Conservation (phyloP, 441 rosid species). For the Brassica hybrid region DNA sequence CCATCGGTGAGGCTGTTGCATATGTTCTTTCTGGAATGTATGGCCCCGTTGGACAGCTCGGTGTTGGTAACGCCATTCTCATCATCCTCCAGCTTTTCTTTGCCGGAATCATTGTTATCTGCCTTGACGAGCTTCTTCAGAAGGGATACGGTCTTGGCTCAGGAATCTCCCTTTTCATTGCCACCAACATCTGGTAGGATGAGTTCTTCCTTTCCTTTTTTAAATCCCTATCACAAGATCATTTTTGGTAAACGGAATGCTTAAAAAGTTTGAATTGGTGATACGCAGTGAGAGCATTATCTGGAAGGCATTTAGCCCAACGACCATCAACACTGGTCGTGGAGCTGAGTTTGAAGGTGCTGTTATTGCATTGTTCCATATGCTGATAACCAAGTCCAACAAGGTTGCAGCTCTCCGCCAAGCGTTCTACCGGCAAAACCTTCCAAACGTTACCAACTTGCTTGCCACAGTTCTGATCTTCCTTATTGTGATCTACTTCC, state of each 20-base stretch:
- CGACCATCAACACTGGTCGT: slow-evolving; percentile 2
- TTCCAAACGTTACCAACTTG: neutral
- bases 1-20: neutral
- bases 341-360: slow-evolving; percentile 8
- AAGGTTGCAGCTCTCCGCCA: slow-evolving; percentile 4
- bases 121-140: slow-evolving; percentile 5
- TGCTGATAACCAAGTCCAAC: neutral
- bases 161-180: neutral
- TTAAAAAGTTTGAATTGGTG: neutral
- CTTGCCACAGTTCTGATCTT: neutral
- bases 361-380: slow-evolving; percentile 2
- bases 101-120: slow-evolving; percentile 1
- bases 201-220: neutral
- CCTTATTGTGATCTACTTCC: neutral
- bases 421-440: neutral
- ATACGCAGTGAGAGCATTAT: neutral
- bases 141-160: neutral
- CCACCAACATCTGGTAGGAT: neutral
- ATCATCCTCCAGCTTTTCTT: slow-evolving; percentile 5
- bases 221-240: neutral
- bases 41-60: neutral
- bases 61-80: neutral
- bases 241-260: neutral
- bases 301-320: slow-evolving; percentile 5
- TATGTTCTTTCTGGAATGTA: slow-evolving; percentile 6